Evolutionary conservation across 192 early-diverging fungal genomes (phyloP).

Genomic region (Phycomyces nitens): DNA sequence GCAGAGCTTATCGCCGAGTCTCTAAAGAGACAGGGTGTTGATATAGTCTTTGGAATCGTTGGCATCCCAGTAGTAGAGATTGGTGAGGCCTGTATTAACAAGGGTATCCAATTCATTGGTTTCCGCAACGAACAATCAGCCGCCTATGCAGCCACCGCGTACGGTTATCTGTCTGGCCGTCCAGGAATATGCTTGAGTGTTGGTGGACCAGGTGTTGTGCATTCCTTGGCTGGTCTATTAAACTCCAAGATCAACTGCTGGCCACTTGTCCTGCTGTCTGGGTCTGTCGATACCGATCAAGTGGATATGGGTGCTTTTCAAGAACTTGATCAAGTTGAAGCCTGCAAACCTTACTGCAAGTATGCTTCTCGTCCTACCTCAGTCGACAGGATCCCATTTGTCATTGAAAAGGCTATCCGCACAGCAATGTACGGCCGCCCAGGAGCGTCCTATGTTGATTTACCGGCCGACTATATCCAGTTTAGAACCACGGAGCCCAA

Average conservation of each 20-base stretch:
- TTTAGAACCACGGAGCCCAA: constrained; percentile 20
- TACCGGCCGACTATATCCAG: constrained; percentile 69
- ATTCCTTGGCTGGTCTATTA: constrained; percentile 64
- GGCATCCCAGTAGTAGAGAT: constrained; percentile 75
- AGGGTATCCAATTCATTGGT: constrained; percentile 64
- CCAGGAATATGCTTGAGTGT: constrained; percentile 70
- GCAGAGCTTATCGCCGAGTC: constrained; percentile 56
- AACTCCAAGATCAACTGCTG: constrained; percentile 70
- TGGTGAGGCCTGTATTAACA: constrained; percentile 66
- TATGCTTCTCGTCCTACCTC: constrained; percentile 48
- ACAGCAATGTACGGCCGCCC: constrained; percentile 55
- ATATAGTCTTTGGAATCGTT: constrained; percentile 71
- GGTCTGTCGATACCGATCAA: constrained; percentile 49
- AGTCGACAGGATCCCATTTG: constrained; percentile 45
- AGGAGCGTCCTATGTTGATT: constrained; percentile 62
- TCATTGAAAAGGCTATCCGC: constrained; percentile 54
- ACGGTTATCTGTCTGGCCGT: constrained; percentile 53
- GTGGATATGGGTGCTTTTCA: constrained; percentile 70
- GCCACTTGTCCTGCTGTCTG: constrained; percentile 67
- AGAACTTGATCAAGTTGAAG: constrained; percentile 64
- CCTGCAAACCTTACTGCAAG: constrained; percentile 60
- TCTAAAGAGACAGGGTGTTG: constrained; percentile 57
- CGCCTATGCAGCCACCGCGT: constrained; percentile 65
- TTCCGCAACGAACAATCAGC: constrained; percentile 79
- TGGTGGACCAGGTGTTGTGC: constrained; percentile 70